These are phyloP conservation scores for Saccharomycopsis lassenensis DNA, from an alignment of 805 yeast genomes.

Conservation along the genomic window DNA sequence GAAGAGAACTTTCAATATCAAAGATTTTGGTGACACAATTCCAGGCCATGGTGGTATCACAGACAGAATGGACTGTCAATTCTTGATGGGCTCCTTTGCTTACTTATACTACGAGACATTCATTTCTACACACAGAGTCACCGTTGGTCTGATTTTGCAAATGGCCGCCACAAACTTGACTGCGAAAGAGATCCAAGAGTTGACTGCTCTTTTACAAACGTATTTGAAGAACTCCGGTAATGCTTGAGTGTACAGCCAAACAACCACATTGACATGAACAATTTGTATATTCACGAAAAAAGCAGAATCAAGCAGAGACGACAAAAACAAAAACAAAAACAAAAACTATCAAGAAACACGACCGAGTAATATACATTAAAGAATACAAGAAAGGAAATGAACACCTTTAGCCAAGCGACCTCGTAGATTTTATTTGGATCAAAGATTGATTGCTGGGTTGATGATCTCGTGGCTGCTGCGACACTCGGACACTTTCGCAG, in stretches of 20 bases:
- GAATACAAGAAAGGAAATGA: no score
- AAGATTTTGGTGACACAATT: conserved; percentile 96
- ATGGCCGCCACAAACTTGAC: conserved; percentile 61
- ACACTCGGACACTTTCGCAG: no score
- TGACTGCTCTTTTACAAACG: conserved; percentile 47
- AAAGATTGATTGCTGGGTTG: no score
- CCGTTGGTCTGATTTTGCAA: conserved; percentile 68
- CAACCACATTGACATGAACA: neutral
- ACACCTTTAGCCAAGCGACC: no score
- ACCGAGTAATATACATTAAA: no score
- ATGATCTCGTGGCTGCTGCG: no score
- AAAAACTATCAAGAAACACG: neutral
- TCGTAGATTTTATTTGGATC: no score
- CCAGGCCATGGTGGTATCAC: conserved; percentile 99
- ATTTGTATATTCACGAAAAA: neutral
- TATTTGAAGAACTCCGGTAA: conserved; percentile 33
- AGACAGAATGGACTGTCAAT: conserved; percentile 96
- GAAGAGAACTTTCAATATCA: conserved; percentile 90
- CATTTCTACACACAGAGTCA: conserved; percentile 59
- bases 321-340: neutral
- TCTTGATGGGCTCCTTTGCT: conserved; percentile 92
- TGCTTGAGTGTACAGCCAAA: no score
- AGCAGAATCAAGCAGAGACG: neutral
- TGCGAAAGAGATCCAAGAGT: conserved; percentile 50
- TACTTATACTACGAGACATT: conserved; percentile 90